These are phyloP conservation scores for Colletotrichum falcatum DNA, from an alignment of 2,329 filamentous ascomycete genomes.

Conservation along the genomic window DNA sequence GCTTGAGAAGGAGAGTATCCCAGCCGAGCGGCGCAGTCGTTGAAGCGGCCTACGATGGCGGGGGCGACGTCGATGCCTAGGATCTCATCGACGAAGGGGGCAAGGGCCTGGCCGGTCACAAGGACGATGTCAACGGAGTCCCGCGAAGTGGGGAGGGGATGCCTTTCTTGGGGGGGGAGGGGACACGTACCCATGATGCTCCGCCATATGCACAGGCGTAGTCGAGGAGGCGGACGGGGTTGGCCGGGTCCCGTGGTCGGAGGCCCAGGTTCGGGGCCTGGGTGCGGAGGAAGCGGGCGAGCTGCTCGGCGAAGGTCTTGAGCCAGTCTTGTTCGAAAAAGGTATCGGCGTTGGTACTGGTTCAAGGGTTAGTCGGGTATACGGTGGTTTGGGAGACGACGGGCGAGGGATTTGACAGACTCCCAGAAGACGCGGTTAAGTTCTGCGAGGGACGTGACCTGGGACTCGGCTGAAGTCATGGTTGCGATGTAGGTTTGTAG, in stretches of 20 bases:
- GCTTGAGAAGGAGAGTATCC: constrained; percentile 45
- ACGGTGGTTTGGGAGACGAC: neutral
- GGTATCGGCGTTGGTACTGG: constrained; percentile 33
- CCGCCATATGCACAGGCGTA: constrained; percentile 42
- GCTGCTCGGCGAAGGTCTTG: constrained; percentile 35
- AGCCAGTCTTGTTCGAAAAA: constrained; percentile 41
- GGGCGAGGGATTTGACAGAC: constrained; percentile 6
- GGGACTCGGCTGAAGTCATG: constrained; percentile 12
- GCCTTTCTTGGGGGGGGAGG: neutral
- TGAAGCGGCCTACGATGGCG: constrained; percentile 50
- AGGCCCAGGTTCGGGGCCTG: constrained; percentile 32
- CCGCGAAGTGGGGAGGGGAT: neutral
- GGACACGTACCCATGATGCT: constrained; percentile 38
- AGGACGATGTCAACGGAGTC: neutral
- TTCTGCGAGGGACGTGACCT: constrained; percentile 29
- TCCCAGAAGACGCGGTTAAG: constrained; percentile 40
- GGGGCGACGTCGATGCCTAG: constrained; percentile 53
- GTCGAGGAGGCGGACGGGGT: constrained; percentile 39
- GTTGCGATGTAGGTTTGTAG: neutral
- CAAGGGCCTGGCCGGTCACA: constrained; percentile 46
- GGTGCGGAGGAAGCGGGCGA: constrained; percentile 35
- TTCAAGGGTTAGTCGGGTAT: neutral
- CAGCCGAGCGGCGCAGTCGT: constrained; percentile 45
- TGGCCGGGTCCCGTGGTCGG: constrained; percentile 4
- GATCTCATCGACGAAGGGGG: constrained; percentile 46